Evolutionary conservation across 805 yeast genomes (phyloP), one percentile per base, ranked within the genome.

Genomic region (Suhomyces prunicola): DNA sequence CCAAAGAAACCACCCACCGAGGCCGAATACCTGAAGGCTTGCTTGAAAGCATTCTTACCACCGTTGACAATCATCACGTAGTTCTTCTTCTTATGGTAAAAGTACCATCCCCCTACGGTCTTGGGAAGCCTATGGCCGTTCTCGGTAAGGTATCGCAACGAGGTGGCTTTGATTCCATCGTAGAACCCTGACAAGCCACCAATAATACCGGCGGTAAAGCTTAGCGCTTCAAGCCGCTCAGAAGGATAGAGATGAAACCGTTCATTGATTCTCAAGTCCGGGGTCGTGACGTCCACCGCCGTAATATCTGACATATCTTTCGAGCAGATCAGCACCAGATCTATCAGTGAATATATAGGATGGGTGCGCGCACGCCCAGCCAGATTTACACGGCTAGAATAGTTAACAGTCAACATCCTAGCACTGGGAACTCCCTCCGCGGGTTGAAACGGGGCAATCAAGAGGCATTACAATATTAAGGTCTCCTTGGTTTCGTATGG

Each of bases 31-130:
- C 56, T 50, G 36, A 59, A 42, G 0, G 70, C 79, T 8, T 72
- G 72, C 36, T 61, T 66, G n/a, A 78, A 59, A 0, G 86, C 91
- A 6, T 58, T 50, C 17, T 70, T 71, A 56, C 82, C 69, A 0
- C 88, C 89, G 26, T 74, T 73, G 53, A 80, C 74, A 35, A 87
- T 67, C 69, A 89, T 82, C 29, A 86, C 87, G 66, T 88, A 87
- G 68, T 88, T 87, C 71, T 88, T 90, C 56, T 90, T 78, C 69
- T 87, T 89, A 69, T 90, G 94, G 68, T 90, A 90, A 65, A 86
- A 87, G 63, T 87, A 90, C 97, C 96, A 90, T 0, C 93, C 94
- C 19, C 90, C 91, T 50, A 83, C 86, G 0, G 86, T 83, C 22
- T 68, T 76, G 6, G 97, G 97, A 53, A 90, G 70, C 50, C 97